phyloP scores from a whole-genome alignment of 225 moss, liverwort and hornwort species.

The Pleurozium schreberi region DNA sequence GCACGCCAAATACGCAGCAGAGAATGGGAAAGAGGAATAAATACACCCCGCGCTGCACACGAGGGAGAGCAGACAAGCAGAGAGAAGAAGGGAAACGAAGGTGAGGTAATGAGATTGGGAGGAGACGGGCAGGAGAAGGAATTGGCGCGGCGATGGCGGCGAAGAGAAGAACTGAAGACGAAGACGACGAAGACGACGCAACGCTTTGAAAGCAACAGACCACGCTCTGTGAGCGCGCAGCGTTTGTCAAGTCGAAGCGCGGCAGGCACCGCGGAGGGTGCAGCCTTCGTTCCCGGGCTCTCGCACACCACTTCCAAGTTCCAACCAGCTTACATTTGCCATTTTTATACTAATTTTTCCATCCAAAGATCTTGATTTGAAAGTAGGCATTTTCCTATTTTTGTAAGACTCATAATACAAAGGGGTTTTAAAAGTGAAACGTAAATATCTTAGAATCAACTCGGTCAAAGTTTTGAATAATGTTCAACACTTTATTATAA shows the following conservation, averaged over 20 bases:
- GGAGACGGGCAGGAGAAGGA: background rate
- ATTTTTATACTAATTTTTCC: no score
- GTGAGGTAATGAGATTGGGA: background rate
- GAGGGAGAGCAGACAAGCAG: background rate
- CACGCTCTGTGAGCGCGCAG: background rate
- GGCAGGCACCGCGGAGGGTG: background rate
- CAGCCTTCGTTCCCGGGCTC: background rate
- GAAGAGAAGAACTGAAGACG: background rate
- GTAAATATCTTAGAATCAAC: no score
- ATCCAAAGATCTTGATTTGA: no score
- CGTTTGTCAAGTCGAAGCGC: background rate
- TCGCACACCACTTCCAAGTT: background rate
- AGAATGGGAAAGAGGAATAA: background rate
- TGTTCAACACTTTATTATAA: background rate
- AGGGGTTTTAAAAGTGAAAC: background rate
- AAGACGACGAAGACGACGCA: background rate
- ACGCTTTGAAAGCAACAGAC: background rate
- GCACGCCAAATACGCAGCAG: background rate
- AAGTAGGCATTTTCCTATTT: fast-evolving
- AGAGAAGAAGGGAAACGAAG: background rate
- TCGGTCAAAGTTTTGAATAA: background rate
- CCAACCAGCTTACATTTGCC: background rate
- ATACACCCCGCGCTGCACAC: background rate
- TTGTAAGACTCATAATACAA: no score
- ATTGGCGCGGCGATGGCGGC: background rate